Percentiles rank a stretch among this genome's conserved stretches.
These are phyloP conservation scores for Pichia membranifaciens DNA, from an alignment of 805 yeast genomes.

Conservation along the genomic window DNA sequence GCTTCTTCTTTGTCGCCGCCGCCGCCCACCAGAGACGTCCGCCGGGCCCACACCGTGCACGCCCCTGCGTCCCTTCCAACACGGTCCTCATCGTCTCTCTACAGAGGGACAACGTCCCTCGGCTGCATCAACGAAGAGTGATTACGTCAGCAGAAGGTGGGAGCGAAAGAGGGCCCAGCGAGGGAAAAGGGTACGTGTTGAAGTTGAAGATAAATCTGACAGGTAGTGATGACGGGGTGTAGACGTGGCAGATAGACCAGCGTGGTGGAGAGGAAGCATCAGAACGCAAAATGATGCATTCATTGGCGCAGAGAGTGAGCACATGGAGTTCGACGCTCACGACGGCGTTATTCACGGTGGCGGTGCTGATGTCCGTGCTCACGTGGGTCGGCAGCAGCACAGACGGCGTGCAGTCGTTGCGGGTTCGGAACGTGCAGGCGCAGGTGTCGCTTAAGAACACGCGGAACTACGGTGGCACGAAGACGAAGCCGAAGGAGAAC, in stretches of 20 bases:
- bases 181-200: neutral
- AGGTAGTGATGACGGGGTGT: too few relatives aligned
- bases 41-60: neutral
- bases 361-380: slow-evolving; percentile 41
- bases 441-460: slow-evolving; percentile 19
- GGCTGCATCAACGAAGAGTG: neutral
- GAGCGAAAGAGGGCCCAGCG: neutral
- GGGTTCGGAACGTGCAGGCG: slow-evolving; percentile 26
- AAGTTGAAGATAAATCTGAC: neutral
- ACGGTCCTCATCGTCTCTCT: too few relatives aligned
- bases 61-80: neutral
- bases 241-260: too few relatives aligned
- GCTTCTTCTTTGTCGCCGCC: neutral
- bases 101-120: too few relatives aligned
- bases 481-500: slow-evolving; percentile 70
- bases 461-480: slow-evolving; percentile 49
- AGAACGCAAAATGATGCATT: slow-evolving; percentile 7
- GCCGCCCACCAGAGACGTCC: neutral
- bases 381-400: neutral
- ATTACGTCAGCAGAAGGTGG: neutral
- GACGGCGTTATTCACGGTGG: slow-evolving; percentile 43
- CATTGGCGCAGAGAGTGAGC: slow-evolving; percentile 9
- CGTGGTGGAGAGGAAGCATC: neutral
- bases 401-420: slow-evolving; percentile 43
- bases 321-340: slow-evolving; percentile 30